A percentile compares a stretch with the other conserved stretches of the same genome.
phyloP scores from a whole-genome alignment of 2,329 filamentous ascomycete species.

The Colletotrichum trifolii region DNA sequence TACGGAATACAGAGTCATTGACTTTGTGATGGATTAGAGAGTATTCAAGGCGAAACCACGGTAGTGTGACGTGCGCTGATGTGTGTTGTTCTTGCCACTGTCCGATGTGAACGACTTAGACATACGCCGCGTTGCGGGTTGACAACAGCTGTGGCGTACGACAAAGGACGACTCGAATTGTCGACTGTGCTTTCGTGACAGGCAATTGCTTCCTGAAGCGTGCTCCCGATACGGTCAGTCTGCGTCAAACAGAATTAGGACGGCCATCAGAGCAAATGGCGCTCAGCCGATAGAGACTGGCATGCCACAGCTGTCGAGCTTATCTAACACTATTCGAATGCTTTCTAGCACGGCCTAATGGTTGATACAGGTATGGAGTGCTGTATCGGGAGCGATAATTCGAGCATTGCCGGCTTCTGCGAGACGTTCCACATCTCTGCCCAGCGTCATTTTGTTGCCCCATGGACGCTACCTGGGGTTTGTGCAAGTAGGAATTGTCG shows the following conservation, averaged over 20 bases:
- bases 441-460: slow-evolving; percentile 32
- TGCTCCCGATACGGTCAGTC: too few species aligned
- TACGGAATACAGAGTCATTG: slow-evolving; percentile 28
- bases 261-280: too few species aligned
- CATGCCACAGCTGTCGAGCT: slow-evolving; percentile 21
- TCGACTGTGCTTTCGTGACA: slow-evolving; percentile 22
- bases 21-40: slow-evolving; percentile 33
- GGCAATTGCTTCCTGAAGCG: slow-evolving; percentile 2
- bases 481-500: slow-evolving; percentile 20
- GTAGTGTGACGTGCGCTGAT: slow-evolving; percentile 21
- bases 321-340: slow-evolving; percentile 1
- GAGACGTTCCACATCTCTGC: slow-evolving; percentile 2
- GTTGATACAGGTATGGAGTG: background rate
- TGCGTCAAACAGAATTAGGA: too few species aligned
- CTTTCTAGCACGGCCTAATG: background rate
- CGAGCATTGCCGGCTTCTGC: slow-evolving; percentile 23
- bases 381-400: slow-evolving; percentile 21
- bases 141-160: slow-evolving; percentile 18
- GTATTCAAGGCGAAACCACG: slow-evolving; percentile 14
- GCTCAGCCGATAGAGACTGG: background rate
- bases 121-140: slow-evolving; percentile 3
- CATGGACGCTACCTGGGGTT: slow-evolving; percentile 20
- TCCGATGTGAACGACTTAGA: background rate
- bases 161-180: slow-evolving; percentile 22
- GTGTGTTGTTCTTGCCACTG: background rate